Evolutionary conservation across 306 rosid genomes (phyloP), one percentile per base, ranked within the genome.

Genomic region (Inga leiocalycina): DNA sequence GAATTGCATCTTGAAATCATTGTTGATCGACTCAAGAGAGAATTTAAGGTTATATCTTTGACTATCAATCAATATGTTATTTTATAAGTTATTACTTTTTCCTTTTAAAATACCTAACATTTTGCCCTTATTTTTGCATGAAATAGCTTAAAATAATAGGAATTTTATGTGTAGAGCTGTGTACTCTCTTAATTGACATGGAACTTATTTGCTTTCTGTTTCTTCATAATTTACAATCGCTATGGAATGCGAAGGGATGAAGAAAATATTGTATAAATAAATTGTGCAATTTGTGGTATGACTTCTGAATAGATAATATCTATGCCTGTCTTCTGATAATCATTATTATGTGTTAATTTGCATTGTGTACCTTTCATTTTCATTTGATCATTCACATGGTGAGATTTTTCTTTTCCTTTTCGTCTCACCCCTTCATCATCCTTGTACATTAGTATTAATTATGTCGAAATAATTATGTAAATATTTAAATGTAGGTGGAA

Each of bases 1-100:
- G 99, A 96, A 84, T 82, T 96, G 87, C 99, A 96, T 88, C 99
- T 96, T 67, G 99, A 96, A 88, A 96, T 96, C 79, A 96, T 93
- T 83, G 98, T 96, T 11, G 99, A 96, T 87, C 86, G 97, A 34
- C 96, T 96, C 64, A 96, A 96, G 88, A 96, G 99, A 83, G 99
- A 96, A 89, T 96, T 79, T 74, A 94, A 96, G 98, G 99, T 95
- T 78, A 77, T 76, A 76, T 78, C 74, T 72, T 44, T 71, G 54
- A 27, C 15, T 24, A 79, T 45, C 24, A 8, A 75, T 9, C 45
- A 51, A 11, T 74, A 15, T 64, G 82, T 17, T 70, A 10, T 71
- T 20, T 71, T 43, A 41, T 49, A 52, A 22, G 67, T 61, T 62
- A 78, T 62, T 57, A 80, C 9, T 75, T 49, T 69, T 73, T 9